Evolutionary conservation across 345 rosid species (phyloP).

Genomic region (Iberis pinnata): DNA sequence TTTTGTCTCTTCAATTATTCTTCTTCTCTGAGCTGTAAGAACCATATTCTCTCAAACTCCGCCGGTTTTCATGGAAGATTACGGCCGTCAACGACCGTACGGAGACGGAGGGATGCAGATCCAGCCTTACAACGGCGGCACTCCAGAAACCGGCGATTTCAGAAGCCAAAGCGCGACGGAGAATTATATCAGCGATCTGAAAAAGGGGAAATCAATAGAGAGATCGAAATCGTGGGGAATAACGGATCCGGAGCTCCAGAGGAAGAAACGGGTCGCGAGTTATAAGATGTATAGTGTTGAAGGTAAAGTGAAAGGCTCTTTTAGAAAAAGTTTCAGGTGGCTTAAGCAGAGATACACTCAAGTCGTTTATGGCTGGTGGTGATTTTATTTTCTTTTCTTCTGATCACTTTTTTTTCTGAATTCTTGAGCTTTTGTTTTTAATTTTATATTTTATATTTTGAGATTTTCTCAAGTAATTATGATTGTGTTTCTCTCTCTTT

Average conservation of each 20-base stretch:
- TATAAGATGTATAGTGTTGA: conserved; percentile 82
- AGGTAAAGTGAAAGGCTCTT: conserved; percentile 82
- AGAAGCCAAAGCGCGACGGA: conserved; percentile 54
- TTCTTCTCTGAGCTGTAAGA: conserved; percentile 24
- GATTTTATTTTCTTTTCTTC: conserved; percentile 14
- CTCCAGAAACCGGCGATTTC: conserved; percentile 40
- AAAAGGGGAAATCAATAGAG: conserved; percentile 51
- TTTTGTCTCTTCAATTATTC: conserved; percentile 23
- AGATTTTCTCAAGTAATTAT: conserved; percentile 23
- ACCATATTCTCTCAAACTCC: not conserved
- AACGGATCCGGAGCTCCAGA: conserved; percentile 70
- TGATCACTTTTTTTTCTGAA: not conserved
- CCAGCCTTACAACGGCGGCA: conserved; percentile 45
- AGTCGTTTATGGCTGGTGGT: conserved; percentile 79
- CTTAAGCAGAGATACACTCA: conserved; percentile 67
- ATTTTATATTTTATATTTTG: not conserved
- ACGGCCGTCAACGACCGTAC: conserved; percentile 48
- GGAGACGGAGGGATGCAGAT: conserved; percentile 49
- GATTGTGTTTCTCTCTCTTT: not conserved
- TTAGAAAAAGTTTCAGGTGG: conserved; percentile 86
- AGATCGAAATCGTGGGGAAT: conserved; percentile 55
- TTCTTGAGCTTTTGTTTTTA: too few relatives aligned
- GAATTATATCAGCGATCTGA: conserved; percentile 25
- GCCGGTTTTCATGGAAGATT: conserved; percentile 52
- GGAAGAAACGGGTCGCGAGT: conserved; percentile 94